Evolutionary conservation across 495 filamentous ascomycete species (phyloP).

Genomic region (Bacidia gigantensis): DNA sequence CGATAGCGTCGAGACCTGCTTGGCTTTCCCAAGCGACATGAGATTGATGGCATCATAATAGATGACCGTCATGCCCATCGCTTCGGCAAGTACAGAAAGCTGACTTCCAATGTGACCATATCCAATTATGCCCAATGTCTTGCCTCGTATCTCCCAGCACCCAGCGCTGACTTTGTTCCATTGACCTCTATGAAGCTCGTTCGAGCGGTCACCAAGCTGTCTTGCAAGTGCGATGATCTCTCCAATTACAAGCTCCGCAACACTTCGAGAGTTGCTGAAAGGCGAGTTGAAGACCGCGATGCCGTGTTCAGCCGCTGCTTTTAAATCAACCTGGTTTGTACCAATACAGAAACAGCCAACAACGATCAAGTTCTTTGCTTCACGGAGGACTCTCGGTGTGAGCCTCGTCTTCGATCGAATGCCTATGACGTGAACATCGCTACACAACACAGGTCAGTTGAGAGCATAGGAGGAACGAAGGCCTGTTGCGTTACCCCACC

Average conservation of each 20-base stretch:
- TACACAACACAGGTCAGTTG: conserved; percentile 23
- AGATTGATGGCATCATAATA: conserved; percentile 89
- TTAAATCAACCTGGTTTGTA: conserved; percentile 93
- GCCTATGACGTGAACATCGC: conserved; percentile 93
- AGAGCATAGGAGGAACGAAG: conserved; percentile 8
- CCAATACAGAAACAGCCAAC: conserved; percentile 99
- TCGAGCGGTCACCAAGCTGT: conserved; percentile 84
- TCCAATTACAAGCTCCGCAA: conserved; percentile 87
- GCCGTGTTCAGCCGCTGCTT: conserved; percentile 79
- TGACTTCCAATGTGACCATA: conserved; percentile 98
- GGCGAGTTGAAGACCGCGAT: conserved; percentile 99
- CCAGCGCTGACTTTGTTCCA: conserved; percentile 97
- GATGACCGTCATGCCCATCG: conserved; percentile 94
- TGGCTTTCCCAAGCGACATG: conserved; percentile 81
- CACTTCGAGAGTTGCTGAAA: conserved; percentile 92
- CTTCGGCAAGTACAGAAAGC: conserved; percentile 86
- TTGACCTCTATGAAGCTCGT: conserved; percentile 83
- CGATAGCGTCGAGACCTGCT: conserved; percentile 65
- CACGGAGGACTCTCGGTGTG: conserved; percentile 65
- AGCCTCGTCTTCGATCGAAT: conserved; percentile 97
- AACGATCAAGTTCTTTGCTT: conserved; percentile 88
- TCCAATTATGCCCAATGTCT: conserved; percentile 89
- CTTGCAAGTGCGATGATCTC: conserved; percentile 88
- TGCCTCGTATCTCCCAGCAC: conserved; percentile 97
- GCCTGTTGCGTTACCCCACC: conserved; percentile 39